Conservation (phyloP, 768 basidiomycete species). For the Kondoa malvinella region DNA sequence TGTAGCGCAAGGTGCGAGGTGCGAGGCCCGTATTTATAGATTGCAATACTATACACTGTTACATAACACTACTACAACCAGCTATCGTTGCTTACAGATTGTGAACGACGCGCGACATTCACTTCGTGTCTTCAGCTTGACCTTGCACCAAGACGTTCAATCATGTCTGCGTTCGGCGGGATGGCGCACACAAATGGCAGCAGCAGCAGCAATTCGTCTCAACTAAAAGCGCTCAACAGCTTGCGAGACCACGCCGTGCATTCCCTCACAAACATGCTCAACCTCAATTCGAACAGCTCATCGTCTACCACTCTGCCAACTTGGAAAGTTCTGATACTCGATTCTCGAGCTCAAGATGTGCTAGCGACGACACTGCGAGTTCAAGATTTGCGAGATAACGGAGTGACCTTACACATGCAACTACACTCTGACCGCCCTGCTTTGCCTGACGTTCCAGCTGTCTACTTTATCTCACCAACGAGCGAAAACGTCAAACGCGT, state of each 20-base stretch:
- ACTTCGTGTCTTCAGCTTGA: not conserved
- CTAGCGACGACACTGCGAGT: constrained; percentile 87
- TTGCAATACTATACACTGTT: too few relatives aligned
- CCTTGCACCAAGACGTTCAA: not conserved
- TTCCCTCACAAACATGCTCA: constrained; percentile 67
- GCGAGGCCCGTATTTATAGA: too few relatives aligned
- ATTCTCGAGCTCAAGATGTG: constrained; percentile 89
- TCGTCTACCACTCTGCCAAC: constrained; percentile 44
- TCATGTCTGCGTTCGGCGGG: not conserved
- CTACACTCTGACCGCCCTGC: constrained; percentile 74
- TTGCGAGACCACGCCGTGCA: constrained; percentile 77
- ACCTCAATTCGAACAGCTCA: constrained; percentile 44
- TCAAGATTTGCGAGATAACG: constrained; percentile 87
- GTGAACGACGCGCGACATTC: not conserved
- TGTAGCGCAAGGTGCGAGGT: too few relatives aligned
- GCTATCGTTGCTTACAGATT: too few relatives aligned
- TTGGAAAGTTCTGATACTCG: constrained; percentile 91
- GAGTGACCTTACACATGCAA: constrained; percentile 98
- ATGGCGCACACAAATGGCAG: not conserved
- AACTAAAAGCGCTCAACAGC: constrained; percentile 28
- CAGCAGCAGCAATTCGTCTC: not conserved
- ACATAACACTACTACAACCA: too few relatives aligned
- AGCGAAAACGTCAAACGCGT: constrained; percentile 70
- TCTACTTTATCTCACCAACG: constrained; percentile 91
- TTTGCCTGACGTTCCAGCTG: constrained; percentile 82